phyloP scores from a whole-genome alignment of 2,329 filamentous ascomycete genomes.

The Neopestalotiopsis rosae region DNA sequence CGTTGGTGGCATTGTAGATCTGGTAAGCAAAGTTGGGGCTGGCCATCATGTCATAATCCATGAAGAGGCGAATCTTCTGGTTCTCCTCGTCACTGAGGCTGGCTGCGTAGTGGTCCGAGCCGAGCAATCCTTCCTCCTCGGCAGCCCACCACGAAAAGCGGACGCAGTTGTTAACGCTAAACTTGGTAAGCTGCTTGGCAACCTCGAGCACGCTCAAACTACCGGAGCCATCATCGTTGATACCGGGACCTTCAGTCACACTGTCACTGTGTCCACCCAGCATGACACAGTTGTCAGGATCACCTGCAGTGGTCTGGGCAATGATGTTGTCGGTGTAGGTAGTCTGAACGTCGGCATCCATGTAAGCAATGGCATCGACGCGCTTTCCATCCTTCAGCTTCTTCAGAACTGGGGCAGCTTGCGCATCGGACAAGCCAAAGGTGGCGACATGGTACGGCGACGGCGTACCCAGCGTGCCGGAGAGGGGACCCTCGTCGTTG shows the following conservation, averaged over 20 bases:
- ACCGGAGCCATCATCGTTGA: slow-evolving; percentile 80
- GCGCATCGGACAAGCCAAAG: slow-evolving; percentile 66
- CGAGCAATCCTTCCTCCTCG: slow-evolving; percentile 70
- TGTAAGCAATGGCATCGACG: slow-evolving; percentile 62
- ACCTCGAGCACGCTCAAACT: slow-evolving; percentile 67
- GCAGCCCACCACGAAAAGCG: slow-evolving; percentile 73
- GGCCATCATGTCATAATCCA: slow-evolving; percentile 76
- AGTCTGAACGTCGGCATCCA: slow-evolving; percentile 60
- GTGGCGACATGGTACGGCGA: slow-evolving; percentile 67
- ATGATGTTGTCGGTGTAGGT: slow-evolving; percentile 66
- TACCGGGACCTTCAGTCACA: slow-evolving; percentile 69
- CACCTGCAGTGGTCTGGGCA: slow-evolving; percentile 63
- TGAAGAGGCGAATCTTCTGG: slow-evolving; percentile 66
- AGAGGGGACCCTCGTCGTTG: slow-evolving; percentile 65
- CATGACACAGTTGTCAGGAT: slow-evolving; percentile 69
- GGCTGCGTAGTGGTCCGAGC: slow-evolving; percentile 66
- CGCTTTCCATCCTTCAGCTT: slow-evolving; percentile 56
- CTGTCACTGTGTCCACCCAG: slow-evolving; percentile 69
- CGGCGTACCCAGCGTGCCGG: slow-evolving; percentile 72
- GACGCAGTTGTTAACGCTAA: slow-evolving; percentile 67
- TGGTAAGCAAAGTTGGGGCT: slow-evolving; percentile 70
- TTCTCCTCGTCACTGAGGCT: slow-evolving; percentile 63
- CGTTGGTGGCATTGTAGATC: slow-evolving; percentile 76
- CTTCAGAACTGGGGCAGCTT: slow-evolving; percentile 61
- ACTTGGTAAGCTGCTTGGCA: slow-evolving; percentile 62